Conservation (phyloP, 2,329 filamentous ascomycete genomes). For the Hypoxylon sp. region DNA sequence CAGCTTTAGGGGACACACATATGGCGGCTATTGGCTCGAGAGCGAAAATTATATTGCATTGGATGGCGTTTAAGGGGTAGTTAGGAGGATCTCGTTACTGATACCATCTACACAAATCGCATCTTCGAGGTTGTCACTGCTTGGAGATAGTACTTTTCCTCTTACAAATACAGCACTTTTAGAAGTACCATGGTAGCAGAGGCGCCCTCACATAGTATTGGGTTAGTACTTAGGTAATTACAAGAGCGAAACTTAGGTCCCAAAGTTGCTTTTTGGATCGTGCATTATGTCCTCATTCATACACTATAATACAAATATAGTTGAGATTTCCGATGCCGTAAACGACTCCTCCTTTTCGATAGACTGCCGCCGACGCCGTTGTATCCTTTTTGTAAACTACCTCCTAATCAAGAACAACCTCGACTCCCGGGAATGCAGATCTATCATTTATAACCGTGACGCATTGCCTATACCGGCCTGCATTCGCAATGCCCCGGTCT, state of each 20-base stretch:
- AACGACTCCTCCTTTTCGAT: slow-evolving; percentile 10
- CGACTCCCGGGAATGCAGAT: slow-evolving; percentile 36
- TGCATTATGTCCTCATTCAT: slow-evolving; percentile 23
- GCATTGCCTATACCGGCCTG: slow-evolving; percentile 11
- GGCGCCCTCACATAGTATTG: no score
- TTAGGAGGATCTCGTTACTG: slow-evolving; percentile 13
- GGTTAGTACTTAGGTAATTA: no score
- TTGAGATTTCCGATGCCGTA: slow-evolving; percentile 44
- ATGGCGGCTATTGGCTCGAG: not conserved
- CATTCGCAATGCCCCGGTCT: slow-evolving; percentile 3
- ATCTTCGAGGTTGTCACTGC: not conserved
- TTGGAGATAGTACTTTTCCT: not conserved
- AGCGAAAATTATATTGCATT: slow-evolving; percentile 25
- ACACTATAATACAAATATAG: slow-evolving; percentile 44
- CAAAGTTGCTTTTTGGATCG: slow-evolving; percentile 16
- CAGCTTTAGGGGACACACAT: not conserved
- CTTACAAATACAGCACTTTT: no score
- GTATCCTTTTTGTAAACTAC: slow-evolving; percentile 28
- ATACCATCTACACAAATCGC: slow-evolving; percentile 23
- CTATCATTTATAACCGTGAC: slow-evolving; percentile 23
- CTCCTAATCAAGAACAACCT: slow-evolving; percentile 36
- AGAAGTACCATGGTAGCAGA: not conserved
- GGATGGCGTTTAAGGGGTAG: slow-evolving; percentile 31
- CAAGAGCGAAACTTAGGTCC: slow-evolving; percentile 3
- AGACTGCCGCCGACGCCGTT: slow-evolving; percentile 32